Base-by-base conservation (phyloP, 805 yeast species). In the Lipomyces spencermartinsiae region DNA sequence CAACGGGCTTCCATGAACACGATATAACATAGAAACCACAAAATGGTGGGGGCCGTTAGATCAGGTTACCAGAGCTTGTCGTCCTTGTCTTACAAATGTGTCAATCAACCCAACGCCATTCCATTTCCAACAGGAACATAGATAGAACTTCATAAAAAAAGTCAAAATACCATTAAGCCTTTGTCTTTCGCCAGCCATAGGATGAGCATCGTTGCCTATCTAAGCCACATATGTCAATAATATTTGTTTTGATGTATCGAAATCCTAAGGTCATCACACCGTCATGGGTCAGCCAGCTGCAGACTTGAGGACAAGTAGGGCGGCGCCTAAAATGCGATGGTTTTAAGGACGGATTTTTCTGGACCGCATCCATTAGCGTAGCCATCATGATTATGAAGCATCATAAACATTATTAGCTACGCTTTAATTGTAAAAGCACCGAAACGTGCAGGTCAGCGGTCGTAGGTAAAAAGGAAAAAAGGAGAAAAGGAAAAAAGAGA, bases 281-380 rank as follows among this genome's bases (percentile, higher is more conserved):
- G 67, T 69, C 68, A 69, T 69, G 72, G 72, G 72, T 69, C 72
- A 69, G 72, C 72, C 71, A 60, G 67, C 55, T 53, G 25, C 31
- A 29, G 46, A 61, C 22, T 39, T 53, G 61, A 8, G 54, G 12
- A 58, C 55, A 65, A 53, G 49, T 10, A 34, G 1, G 35, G 64
- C 68, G 71, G 71, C 71, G 71, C 72, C 72, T 69, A 64, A 46
- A 60, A 58, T 58, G 72, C 72, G 71, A 69, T 69, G 72, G 72
- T 69, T 69, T 69, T 69, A 69, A 69, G 72, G 72, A 57, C 72
- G 72, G 61, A 49, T 68, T 57, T 34, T 56, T 64, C 67, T 64
- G 61, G 64, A 39, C 64, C 62, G 43, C 57, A 49, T 43, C 49
- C 49, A n/a, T 19, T 16, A 43, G n/a, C 49, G 49, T 43, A 43